Base-by-base conservation (phyloP, 2,329 filamentous ascomycete species). In the Aspergillus pseudotamarii region DNA sequence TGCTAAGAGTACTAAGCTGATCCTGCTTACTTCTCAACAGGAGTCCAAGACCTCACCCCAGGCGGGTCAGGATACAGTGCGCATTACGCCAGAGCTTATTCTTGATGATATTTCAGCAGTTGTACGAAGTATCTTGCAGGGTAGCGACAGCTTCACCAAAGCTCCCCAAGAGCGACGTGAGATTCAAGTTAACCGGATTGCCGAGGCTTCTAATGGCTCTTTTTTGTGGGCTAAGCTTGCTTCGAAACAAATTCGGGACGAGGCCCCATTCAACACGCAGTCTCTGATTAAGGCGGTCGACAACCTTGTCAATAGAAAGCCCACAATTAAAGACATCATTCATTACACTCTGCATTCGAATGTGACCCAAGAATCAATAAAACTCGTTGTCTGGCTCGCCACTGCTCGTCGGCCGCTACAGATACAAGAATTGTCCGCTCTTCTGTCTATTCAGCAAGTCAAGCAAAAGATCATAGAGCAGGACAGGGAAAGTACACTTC, bases 201-300 rank as follows among this genome's bases (percentile, higher is more conserved):
- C 72, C 2, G 69, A 76, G 34, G 75, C 72, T 11, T 71, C 78
- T 6, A 68, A 73, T 11, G 74, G 77, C 10, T 79, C 78, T 6
- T 79, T 80, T 61, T 71, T 80, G 0, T 78, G 76, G 74, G 78
- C 76, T 4, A 80, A 78, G 64, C 70, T 80, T 8, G 73, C 71
- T 10, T 59, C 73, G 1, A 76, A 76, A 64, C 68, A 67, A 19
- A 64, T 74, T 32, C 70, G 72, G 23, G 63, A 66, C n/a, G 77
- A 77, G 61, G 60, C 66, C 21, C 64, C 61, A 1, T 55, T 67
- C 9, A 61, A 57, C 21, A n/a, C 57, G 0, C 71, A 78, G 16
- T 66, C 45, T 9, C 60, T 78, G 8, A 54, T 57, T 26, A 76
- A 75, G 64, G 66, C 70, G 0, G 66, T 78, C 1, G 75, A 78